phyloP scores from a whole-genome alignment of 345 rosid genomes.

The Salix purpurea region DNA sequence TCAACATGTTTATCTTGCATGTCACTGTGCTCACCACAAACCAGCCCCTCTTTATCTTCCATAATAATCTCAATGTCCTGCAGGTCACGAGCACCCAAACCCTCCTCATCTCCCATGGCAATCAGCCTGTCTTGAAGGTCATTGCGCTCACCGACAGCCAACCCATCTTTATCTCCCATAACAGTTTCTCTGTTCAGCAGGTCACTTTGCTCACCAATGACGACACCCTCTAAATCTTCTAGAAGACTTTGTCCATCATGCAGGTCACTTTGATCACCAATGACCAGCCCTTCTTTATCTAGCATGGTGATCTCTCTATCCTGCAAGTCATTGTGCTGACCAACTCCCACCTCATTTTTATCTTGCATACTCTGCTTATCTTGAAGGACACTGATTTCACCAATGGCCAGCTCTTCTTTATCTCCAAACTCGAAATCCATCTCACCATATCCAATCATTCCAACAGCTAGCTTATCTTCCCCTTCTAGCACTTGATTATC shows the following conservation, averaged over 20 bases:
- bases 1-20: neutral
- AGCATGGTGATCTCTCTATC: too few species aligned
- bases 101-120: neutral
- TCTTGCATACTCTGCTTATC: neutral
- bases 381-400: too few species aligned
- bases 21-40: neutral
- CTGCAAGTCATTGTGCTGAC: too few species aligned
- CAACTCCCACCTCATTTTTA: neutral
- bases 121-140: neutral
- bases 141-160: neutral
- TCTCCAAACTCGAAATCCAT: too few species aligned
- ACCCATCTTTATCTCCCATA: neutral
- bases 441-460: too few species aligned
- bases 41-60: neutral
- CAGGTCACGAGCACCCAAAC: neutral
- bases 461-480: neutral
- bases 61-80: neutral
- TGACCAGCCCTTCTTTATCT: neutral
- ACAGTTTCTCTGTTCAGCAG: neutral
- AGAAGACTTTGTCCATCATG: neutral
- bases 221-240: neutral
- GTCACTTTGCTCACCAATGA: neutral
- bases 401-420: too few species aligned
- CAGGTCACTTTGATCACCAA: neutral
- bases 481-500: neutral